Base-by-base conservation (phyloP, 2,329 filamentous ascomycete genomes). In the Cladophialophora carrionii region DNA sequence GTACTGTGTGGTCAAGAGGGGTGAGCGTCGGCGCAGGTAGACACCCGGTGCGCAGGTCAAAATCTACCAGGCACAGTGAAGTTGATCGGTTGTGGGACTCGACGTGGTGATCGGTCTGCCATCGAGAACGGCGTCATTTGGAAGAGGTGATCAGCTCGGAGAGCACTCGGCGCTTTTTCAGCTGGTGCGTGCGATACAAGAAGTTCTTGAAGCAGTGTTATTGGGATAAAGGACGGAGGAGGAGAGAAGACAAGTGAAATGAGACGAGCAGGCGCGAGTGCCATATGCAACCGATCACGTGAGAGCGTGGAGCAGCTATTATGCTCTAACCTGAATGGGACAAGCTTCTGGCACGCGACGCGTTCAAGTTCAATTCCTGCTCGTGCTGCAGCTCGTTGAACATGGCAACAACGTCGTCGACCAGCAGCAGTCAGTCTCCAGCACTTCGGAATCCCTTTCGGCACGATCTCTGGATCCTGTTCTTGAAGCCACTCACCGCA, bases 401-500 rank as follows among this genome's bases (percentile, higher is more conserved):
- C 10, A 17, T 12, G 5, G 3, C 43, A 51, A n/a, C 62, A 55
- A 56, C 51, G 22, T 52, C 29, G 49, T 51, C 51, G 37, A 12
- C 17, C 20, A 61, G 37, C 26, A 46, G 9, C 31, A 26, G 10
- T 31, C 51, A 52, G 57, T 59, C 55, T 56, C 49, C 61, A 56
- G 22, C 61, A 57, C 37, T 37, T 24, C 46, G 34, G 7, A 20
- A 41, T 20, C 43, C 20, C 29, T 59, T 65, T 60, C 46, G 17
- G 46, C 66, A 63, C 41, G 66, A 68, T 48, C 61, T 57, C 58
- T 57, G 26, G 29, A 49, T 58, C 43, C n/a, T n/a, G 20, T 37
- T 29, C 48, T 62, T 57, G 48, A 34, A 52, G 55, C 56, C 66
- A 55, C 57, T 37, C 57, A 62, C 66, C 57, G 63, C 20, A 48